Base-by-base conservation (phyloP, 1,284 basidiomycete genomes). In the Sanghuangporus weigelae region DNA sequence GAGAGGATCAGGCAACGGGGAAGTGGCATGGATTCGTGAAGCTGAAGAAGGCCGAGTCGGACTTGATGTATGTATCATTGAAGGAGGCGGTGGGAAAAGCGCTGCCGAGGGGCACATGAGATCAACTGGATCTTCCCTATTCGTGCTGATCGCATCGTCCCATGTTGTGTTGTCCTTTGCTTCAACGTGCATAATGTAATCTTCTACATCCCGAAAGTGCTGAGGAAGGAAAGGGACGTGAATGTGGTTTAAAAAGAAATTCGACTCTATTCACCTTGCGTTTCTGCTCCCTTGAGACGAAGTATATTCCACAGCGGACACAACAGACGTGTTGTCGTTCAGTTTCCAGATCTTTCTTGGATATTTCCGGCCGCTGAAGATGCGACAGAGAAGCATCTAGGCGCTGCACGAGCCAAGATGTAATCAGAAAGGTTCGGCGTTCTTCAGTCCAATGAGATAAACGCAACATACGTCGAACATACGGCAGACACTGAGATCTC, bases 291-390 rank as follows among this genome's bases (percentile, higher is more conserved):
- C 21, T 48, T n/a, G 53, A 62, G 19, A 12, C 48, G 44, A 62
- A 62, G 48, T 56, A 62, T 19, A 62, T 62, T 19, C 60, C 60
- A 12, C 60, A 62, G 2, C 60, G 51, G 19, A 62, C 60, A 16
- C 60, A 62, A 23, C 60, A 62, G 1, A 26, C 26, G 19, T 48
- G 42, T 21, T 36, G 38, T 19, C 60, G 60, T 38, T 62, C 60
- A 6, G 42, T 56, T 23, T 62, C 60, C 11, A n/a, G 21, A 35
- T 62, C 60, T 39, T 49, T 42, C 5, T 26, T 35, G 10, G 60
- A 56, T 46, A 56, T 46, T 8, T 49, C 44, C 8, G 23, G 60
- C 23, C 60, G 54, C 6, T 56, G 53, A 10, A 44, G 40, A 36
- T 62, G 60, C 14, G 49, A 38, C 21, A 44, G n/a, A 10, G 60